Percentiles rank a stretch among this genome's conserved stretches.
phyloP scores from a whole-genome alignment of 2,329 filamentous ascomycete species.

The Fusarium verrucosum region DNA sequence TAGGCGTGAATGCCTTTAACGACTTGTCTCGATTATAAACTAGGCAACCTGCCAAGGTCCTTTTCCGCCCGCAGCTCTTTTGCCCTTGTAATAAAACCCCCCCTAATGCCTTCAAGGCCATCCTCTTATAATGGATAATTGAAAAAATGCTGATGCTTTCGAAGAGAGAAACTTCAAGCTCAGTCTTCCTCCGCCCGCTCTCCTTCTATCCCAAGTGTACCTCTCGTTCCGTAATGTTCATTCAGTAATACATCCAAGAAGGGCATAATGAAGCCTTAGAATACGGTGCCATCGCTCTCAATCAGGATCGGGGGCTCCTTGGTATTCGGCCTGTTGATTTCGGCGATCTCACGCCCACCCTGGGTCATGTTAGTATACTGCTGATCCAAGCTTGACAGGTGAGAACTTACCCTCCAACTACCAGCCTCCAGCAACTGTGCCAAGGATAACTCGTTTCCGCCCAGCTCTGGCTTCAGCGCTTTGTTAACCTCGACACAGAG shows the following conservation, averaged over 20 bases:
- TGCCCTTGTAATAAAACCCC: conserved; percentile 18
- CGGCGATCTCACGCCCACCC: conserved; percentile 95
- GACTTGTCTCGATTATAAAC: conserved; percentile 38
- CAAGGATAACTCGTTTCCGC: conserved; percentile 76
- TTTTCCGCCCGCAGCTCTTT: conserved; percentile 33
- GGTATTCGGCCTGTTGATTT: conserved; percentile 94
- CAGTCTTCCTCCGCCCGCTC: conserved; percentile 12
- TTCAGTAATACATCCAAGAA: conserved; percentile 36
- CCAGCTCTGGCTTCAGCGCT: conserved; percentile 62
- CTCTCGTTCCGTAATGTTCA: conserved; percentile 34
- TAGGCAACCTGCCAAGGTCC: conserved; percentile 34
- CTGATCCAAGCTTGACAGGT: background rate
- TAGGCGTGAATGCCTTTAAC: conserved; percentile 24
- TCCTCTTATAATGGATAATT: conserved; percentile 30
- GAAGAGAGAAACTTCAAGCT: conserved; percentile 28
- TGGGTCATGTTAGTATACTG: conserved; percentile 44
- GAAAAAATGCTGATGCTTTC: conserved; percentile 38
- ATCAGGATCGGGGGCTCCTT: conserved; percentile 97
- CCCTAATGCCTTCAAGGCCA: conserved; percentile 5
- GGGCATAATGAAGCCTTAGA: conserved; percentile 62
- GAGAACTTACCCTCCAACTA: conserved; percentile 86
- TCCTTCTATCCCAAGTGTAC: conserved; percentile 23
- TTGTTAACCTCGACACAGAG: conserved; percentile 56
- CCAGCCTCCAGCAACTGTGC: conserved; percentile 94
- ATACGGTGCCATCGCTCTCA: conserved; percentile 94